Conservation (phyloP, 1,284 basidiomycete species). For the Anthracocystis panici-leucophaei region DNA sequence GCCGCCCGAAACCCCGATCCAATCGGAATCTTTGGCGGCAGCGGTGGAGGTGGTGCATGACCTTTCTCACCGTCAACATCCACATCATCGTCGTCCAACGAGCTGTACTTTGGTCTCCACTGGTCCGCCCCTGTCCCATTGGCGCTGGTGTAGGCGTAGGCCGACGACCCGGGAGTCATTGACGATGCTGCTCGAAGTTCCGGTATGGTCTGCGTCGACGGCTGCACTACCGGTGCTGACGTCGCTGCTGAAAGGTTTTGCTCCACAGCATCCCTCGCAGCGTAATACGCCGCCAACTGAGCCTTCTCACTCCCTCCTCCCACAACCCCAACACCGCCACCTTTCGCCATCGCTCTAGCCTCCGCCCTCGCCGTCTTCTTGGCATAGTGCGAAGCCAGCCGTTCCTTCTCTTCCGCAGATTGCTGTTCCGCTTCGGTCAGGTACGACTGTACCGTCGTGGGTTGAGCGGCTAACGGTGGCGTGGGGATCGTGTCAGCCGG, state of each 20-base stretch:
- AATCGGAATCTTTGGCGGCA: conserved; percentile 45
- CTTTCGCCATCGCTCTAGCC: conserved; percentile 28
- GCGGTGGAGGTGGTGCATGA: conserved; percentile 19
- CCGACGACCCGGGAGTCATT: neutral
- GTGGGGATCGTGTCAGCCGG: conserved; percentile 31
- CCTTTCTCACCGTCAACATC: neutral
- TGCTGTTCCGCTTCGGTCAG: conserved; percentile 48
- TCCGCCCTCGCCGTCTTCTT: conserved; percentile 38
- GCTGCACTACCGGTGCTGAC: neutral
- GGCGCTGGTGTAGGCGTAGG: neutral
- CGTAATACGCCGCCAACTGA: conserved; percentile 50
- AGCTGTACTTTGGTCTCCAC: conserved; percentile 34
- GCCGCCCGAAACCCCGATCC: neutral
- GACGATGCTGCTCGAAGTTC: neutral
- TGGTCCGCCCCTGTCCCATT: conserved; percentile 1
- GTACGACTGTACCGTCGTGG: conserved; percentile 24
- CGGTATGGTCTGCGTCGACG: conserved; percentile 1
- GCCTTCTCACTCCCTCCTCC: conserved; percentile 37
- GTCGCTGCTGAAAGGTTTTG: conserved; percentile 9
- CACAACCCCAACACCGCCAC: neutral
- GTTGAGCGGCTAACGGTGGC: neutral
- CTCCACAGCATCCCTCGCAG: conserved; percentile 41
- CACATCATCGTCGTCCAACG: conserved; percentile 29
- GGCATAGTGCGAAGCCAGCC: conserved; percentile 48
- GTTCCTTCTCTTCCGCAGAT: conserved; percentile 42